Percentiles rank a stretch among this genome's conserved stretches.
phyloP scores from a whole-genome alignment of 352 stramenopile species.

The Phytophthora palmivora region DNA sequence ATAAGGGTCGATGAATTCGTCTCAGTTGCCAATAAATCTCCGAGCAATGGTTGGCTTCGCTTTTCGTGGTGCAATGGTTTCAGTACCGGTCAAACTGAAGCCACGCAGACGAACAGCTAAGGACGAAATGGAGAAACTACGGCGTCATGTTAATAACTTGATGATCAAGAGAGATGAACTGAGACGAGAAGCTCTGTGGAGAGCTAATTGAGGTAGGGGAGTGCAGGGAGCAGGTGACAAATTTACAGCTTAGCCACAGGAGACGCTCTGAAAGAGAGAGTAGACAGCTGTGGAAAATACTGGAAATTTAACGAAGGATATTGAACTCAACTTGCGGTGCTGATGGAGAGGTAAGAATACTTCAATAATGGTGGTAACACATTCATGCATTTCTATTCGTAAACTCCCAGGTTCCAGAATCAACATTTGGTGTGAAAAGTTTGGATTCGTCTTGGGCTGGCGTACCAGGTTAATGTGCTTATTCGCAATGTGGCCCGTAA shows the following conservation, averaged over 20 bases:
- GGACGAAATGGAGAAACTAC: conserved; percentile 2
- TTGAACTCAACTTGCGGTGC: conserved; percentile 3
- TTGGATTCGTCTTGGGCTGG: neutral
- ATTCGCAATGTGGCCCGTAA: too few species aligned
- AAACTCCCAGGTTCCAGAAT: conserved; percentile 18
- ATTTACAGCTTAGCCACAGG: too few species aligned
- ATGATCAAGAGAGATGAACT: neutral
- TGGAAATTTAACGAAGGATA: too few species aligned
- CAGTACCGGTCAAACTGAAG: neutral
- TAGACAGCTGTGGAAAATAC: too few species aligned
- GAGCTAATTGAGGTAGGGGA: too few species aligned
- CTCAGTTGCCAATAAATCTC: conserved; percentile 1
- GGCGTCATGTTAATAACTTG: neutral
- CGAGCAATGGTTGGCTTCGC: neutral
- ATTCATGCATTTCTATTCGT: too few species aligned
- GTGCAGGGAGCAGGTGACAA: too few species aligned
- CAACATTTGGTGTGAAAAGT: neutral
- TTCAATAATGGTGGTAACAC: too few species aligned
- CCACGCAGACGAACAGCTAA: conserved; percentile 4
- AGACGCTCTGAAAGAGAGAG: too few species aligned
- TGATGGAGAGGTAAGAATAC: neutral
- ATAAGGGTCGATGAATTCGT: too few species aligned
- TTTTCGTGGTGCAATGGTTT: neutral
- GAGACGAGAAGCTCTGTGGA: too few species aligned
- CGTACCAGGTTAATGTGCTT: too few species aligned